Evolutionary conservation across 192 early-diverging fungal species (phyloP), one percentile per base, ranked within the genome.

Genomic region (Ambispora gerdemannii): DNA sequence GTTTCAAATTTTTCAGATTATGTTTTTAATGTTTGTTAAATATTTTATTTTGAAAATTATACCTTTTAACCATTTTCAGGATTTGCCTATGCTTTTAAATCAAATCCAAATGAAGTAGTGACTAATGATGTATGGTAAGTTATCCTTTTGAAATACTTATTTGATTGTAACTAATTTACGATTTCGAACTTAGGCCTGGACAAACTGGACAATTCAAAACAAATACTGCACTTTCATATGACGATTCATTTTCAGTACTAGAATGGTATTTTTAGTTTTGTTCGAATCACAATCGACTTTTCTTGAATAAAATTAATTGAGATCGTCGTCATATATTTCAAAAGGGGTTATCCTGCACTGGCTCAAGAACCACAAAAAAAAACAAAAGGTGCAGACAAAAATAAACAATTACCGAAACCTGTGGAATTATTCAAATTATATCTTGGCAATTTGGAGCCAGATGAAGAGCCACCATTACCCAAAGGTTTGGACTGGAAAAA

Each of bases 191-290:
- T 43, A 58, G 55, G 55, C 51, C 67, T 19, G 67, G 27, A 22
- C 52, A 69, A 69, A 47, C 19, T 27, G 67, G 67, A 15, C 28
- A 34, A 13, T 69, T 69, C 34, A 69, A 69, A 56, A 69, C 67
- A 0, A 24, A 53, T n/a, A 69, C 67, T 0, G 33, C 47, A 13
- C 22, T 69, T 4, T 31, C 36, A 24, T 69, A 69, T 56, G 47
- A 66, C 20, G 11, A 69, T 35, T n/a, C 7, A 24, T 69, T 22
- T 33, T 28, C 20, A 28, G 32, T 69, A 8, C 27, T 25, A 25
- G 35, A 6, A 3, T 69, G 67, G 67, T 38, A 50, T 19, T 28
- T 38, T 25, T 24, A 28, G n/a, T 69, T n/a, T n/a, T n/a, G n/a
- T n/a, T n/a, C n/a, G n/a, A n/a, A n/a, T n/a, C n/a, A n/a, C n/a